Base-by-base conservation (phyloP, 1,139 yeast species). In the Trichomonascaceae sp. region DNA sequence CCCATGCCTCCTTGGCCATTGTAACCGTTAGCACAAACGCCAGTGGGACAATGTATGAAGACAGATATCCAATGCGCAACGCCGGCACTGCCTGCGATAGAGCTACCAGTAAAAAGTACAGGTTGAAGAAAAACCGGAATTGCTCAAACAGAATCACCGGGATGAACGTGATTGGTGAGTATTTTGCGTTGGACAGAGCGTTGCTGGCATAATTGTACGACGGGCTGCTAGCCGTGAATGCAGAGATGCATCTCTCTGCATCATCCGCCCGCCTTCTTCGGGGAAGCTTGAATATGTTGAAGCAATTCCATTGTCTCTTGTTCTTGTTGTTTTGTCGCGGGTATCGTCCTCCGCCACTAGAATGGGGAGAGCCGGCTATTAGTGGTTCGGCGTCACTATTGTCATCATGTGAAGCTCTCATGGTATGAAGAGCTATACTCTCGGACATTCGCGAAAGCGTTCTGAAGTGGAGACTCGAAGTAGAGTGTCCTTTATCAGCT, bases 1-100 rank as follows among this genome's bases (percentile, higher is more conserved):
- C 98, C 46, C 84, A 68, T 0, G 96, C 97, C 54, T 92, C 99
- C 56, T 89, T 89, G 48, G 78, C 64, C 94, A 92, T 85, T 1
- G 98, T 92, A 4, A 92, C 93, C 0, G 80, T 65, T 30, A 92
- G 62, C 13, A 92, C 98, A 62, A 92, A 92, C 1, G 80, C 95
- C 37, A 92, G 65, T 0, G 99, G 99, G 4, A 87, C 95, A 26
- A 92, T 68, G 54, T 92, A 92, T 2, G 96, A 81, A 1, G 94
- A 80, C 29, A 92, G 64, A 52, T 87, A 92, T 6, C 99, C 99
- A 26, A 92, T 89, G 44, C 97, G 66, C 38, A 92, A 65, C 11
- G 76, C 84, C 1, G 97, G 96, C n/a, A 92, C 67, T 3, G 79
- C 76, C 57, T 92, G 98, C 2, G 97, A 85, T 38, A 92, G 66